Evolutionary conservation across 1,139 yeast genomes (phyloP), one percentile per base, ranked within the genome.

Genomic region (Hansenula anomala): DNA sequence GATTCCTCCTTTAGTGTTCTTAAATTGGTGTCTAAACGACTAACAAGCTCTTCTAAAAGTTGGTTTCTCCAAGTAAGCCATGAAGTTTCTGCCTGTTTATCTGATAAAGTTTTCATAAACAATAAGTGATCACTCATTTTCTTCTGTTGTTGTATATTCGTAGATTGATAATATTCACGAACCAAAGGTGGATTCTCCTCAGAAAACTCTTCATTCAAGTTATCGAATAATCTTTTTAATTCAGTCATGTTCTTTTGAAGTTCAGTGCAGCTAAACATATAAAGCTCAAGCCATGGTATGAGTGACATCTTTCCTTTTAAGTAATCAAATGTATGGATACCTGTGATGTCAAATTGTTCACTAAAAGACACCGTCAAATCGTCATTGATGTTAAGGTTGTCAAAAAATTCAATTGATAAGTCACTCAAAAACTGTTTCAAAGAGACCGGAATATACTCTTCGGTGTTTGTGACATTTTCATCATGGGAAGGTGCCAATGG

Each of bases 191-290:
- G 73, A 45, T 78, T 78, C 39, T 74, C 78, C 6, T 60, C 60
- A 20, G 67, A 54, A 6, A 74, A 69, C 28, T 70, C 72, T 11
- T 63, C 61, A 43, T 71, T 71, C 29, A 74, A 61, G 39, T 71
- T 69, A n/a, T 69, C 66, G 47, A 73, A 76, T 13, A 71, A 60
- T 14, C 48, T 56, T 40, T 69, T 67, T 7, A 80, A 75, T 36
- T 76, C 76, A 14, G 57, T 53, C 39, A 77, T 73, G 46, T 74
- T 73, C 35, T 67, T 70, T 17, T 64, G 62, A 33, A 79, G 52
- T 46, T 78, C 85, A 34, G 68, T 67, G 45, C 78, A 73, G 42
- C 80, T 73, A 45, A 78, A 75, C 30, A 73, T 71, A 44, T 66
- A 69, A 41, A 71, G 65, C 40, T 75, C 78, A 15, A 75, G 50